A percentile compares a stretch with the other conserved stretches of the same genome.
These are phyloP conservation scores for Alloteropsis semialata DNA, from an alignment of 176 grass and related monocot species.

Conservation along the genomic window DNA sequence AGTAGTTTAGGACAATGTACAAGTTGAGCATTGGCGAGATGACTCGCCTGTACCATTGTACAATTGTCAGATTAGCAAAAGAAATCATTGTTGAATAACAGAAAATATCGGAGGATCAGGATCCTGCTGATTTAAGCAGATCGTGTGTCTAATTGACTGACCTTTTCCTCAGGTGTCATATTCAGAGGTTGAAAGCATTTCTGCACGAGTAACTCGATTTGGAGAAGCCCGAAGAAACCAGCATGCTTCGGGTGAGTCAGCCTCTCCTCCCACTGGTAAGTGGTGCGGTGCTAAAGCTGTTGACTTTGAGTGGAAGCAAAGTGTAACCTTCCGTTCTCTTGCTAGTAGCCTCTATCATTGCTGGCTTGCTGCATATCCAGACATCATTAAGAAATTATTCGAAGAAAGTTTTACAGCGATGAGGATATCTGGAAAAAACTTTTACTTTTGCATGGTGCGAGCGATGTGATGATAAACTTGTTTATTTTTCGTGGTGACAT, in stretches of 20 bases:
- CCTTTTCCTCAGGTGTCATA: neutral
- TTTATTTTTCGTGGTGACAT: neutral
- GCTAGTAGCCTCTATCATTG: constrained; percentile 1
- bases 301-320: constrained; percentile 18
- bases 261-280: constrained; percentile 15
- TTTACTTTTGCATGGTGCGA: neutral
- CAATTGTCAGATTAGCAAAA: constrained; percentile 17
- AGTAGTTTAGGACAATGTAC: constrained; percentile 21
- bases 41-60: constrained; percentile 37
- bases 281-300: neutral
- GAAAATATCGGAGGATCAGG: neutral
- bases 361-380: neutral
- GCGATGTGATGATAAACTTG: constrained; percentile 1
- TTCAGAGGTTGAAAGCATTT: neutral
- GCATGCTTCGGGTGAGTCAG: neutral
- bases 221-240: neutral
- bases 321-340: neutral
- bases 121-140: constrained; percentile 35
- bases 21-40: constrained; percentile 23
- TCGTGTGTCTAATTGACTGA: neutral
- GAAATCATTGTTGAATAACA: constrained; percentile 13
- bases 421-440: neutral
- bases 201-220: neutral
- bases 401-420: neutral
- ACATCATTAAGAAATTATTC: constrained; percentile 21